Conservation (phyloP, 257 asterid genomes). For the Solanum neorickii region DNA sequence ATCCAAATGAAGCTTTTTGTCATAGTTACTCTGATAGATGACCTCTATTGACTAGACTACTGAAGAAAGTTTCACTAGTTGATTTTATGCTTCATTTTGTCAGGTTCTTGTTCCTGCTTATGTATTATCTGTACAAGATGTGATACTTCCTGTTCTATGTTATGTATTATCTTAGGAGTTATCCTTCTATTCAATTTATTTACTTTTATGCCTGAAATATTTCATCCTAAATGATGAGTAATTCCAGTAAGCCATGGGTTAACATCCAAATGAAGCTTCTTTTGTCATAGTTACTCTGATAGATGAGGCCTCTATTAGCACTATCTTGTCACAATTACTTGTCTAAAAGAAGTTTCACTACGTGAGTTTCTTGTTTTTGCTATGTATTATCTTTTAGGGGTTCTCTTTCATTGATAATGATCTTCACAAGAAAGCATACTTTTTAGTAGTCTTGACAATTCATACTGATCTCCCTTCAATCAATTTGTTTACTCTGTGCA, state of each 20-base stretch:
- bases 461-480: background rate
- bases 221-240: background rate
- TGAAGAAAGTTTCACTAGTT: background rate
- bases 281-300: background rate
- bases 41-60: background rate
- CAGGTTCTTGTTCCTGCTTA: background rate
- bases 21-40: background rate
- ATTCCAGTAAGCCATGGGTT: background rate
- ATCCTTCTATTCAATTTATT: background rate
- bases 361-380: background rate
- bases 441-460: background rate
- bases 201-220: background rate
- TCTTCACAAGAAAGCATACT: background rate
- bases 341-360: background rate
- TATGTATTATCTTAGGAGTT: background rate
- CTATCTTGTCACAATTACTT: background rate
- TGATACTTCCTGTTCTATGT: background rate
- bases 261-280: background rate
- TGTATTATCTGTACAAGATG: background rate
- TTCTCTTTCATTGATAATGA: background rate
- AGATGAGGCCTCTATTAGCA: background rate
- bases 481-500: background rate
- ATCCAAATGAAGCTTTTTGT: background rate
- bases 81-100: background rate
- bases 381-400: background rate